A percentile compares a stretch with the other conserved stretches of the same genome.
Evolutionary conservation across 2,329 filamentous ascomycete species (phyloP).

Genomic region (Phialophora macrospora): DNA sequence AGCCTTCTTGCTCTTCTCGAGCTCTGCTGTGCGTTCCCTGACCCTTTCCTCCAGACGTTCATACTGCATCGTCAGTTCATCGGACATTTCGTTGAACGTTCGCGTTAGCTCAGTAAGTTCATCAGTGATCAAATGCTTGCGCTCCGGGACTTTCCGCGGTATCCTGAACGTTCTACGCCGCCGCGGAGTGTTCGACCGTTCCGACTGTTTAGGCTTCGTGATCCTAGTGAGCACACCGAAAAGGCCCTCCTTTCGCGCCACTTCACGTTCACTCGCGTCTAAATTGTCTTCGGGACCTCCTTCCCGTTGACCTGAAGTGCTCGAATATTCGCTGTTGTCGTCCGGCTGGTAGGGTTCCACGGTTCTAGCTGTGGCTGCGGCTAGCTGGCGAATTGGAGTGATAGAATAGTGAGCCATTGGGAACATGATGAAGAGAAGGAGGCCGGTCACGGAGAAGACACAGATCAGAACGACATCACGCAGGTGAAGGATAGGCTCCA

Average conservation of each 20-base stretch:
- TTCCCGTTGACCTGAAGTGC: conserved; percentile 39
- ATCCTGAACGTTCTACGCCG: conserved; percentile 69
- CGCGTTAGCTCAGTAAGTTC: conserved; percentile 80
- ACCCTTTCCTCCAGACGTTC: conserved; percentile 83
- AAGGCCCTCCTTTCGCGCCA: conserved; percentile 44
- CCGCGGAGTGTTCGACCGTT: conserved; percentile 30
- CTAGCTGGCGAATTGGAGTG: conserved; percentile 75
- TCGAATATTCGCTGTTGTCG: conserved; percentile 49
- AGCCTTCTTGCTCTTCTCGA: conserved; percentile 87
- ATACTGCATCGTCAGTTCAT: conserved; percentile 87
- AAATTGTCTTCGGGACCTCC: conserved; percentile 54
- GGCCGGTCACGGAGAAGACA: conserved; percentile 79
- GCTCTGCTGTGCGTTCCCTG: conserved; percentile 76
- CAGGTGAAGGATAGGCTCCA: conserved; percentile 73
- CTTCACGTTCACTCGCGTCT: conserved; percentile 47
- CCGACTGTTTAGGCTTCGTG: conserved; percentile 24
- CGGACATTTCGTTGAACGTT: conserved; percentile 93
- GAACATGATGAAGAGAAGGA: conserved; percentile 72
- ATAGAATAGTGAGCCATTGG: conserved; percentile 83
- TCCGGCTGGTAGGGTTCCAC: conserved; percentile 60
- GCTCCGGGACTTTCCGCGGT: conserved; percentile 77
- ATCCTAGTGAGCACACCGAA: conserved; percentile 31
- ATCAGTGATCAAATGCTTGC: conserved; percentile 77
- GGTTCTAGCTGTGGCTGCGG: conserved; percentile 74
- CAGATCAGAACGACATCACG: conserved; percentile 80